A percentile compares a stretch with the other conserved stretches of the same genome.
Conservation (phyloP, 441 rosid genomes). For the Populus trichocarpa region DNA sequence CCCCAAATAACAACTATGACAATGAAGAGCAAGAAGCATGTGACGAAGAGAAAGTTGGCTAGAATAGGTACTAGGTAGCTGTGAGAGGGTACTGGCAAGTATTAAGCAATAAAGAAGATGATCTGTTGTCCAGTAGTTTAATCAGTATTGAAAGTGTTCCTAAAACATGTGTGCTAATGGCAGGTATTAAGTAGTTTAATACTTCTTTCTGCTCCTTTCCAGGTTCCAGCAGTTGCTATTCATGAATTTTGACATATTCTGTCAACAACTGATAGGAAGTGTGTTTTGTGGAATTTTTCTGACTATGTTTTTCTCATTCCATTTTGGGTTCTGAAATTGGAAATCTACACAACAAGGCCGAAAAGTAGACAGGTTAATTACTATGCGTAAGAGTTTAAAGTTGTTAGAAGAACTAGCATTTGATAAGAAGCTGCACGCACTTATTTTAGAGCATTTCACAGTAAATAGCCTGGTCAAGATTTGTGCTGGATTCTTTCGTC, state of each 20-base stretch:
- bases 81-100: not conserved
- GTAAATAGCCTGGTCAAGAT: not conserved
- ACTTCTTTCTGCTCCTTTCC: not conserved
- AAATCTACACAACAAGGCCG: not conserved
- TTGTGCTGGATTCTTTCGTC: not conserved
- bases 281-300: not conserved
- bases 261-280: not conserved
- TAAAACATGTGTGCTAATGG: not conserved
- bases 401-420: no score
- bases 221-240: not conserved
- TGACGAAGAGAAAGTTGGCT: not conserved
- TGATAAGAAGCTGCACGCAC: not conserved
- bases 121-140: not conserved
- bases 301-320: not conserved
- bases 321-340: not conserved
- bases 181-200: not conserved
- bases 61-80: not conserved
- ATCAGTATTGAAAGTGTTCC: not conserved
- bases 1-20: not conserved
- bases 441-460: not conserved
- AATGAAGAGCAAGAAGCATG: not conserved
- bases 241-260: not conserved
- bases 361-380: not conserved
- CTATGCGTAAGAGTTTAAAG: not conserved
- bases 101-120: not conserved